phyloP scores from a whole-genome alignment of 2,329 filamentous ascomycete species.

The Venturia effusa region DNA sequence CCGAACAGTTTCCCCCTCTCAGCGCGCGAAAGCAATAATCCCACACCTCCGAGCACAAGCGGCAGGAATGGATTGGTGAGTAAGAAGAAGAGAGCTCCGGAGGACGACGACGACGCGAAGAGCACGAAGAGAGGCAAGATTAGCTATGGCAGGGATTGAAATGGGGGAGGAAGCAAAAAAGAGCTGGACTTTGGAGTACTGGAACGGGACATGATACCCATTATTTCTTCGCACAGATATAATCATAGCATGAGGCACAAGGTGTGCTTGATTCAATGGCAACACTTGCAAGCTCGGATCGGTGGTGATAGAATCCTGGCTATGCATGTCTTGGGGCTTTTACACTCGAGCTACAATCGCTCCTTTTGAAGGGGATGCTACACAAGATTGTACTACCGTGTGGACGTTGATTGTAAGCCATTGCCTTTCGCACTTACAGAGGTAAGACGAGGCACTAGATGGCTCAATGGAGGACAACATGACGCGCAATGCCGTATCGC shows the following conservation, averaged over 20 bases:
- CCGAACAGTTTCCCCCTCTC: slow-evolving; percentile 34
- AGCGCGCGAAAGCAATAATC: slow-evolving; percentile 32
- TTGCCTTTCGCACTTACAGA: no score
- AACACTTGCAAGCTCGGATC: not conserved
- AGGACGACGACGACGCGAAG: slow-evolving; percentile 35
- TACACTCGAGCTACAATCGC: no score
- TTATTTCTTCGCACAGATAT: not conserved
- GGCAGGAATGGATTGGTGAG: slow-evolving; percentile 21
- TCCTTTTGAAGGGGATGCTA: no score
- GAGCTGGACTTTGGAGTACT: not conserved
- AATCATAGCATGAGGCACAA: not conserved
- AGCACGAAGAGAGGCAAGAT: slow-evolving; percentile 38
- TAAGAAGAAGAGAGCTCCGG: slow-evolving; percentile 36
- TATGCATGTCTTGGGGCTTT: no score
- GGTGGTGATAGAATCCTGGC: not conserved
- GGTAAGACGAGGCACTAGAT: no score
- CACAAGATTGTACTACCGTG: no score
- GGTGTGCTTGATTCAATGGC: not conserved
- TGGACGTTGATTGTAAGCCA: no score
- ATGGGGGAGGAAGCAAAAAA: no score
- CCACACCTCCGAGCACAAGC: slow-evolving; percentile 26
- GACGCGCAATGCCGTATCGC: no score
- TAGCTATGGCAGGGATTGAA: slow-evolving; percentile 37
- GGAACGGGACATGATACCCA: not conserved
- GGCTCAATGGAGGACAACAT: no score